Percentiles rank a stretch among this genome's conserved stretches.
These are phyloP conservation scores for Ramalina peruviana DNA, from an alignment of 495 filamentous ascomycete species.

Conservation along the genomic window DNA sequence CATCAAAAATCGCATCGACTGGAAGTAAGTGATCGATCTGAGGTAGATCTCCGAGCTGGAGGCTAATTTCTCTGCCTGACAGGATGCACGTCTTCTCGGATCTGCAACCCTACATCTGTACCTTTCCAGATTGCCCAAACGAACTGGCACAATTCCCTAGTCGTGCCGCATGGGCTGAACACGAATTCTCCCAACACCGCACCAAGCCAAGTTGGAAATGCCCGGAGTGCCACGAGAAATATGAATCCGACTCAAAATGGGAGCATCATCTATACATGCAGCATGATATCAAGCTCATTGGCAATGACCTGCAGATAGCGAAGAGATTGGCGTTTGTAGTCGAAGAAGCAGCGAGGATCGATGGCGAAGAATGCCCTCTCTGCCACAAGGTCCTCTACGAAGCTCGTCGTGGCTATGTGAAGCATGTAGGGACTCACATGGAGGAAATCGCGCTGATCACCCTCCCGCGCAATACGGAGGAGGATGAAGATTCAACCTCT, in stretches of 20 bases:
- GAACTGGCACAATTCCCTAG: slow-evolving; percentile 14
- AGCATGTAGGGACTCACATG: slow-evolving; percentile 12
- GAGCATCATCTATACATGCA: slow-evolving; percentile 2
- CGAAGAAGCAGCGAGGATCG: not conserved
- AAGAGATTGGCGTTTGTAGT: not conserved
- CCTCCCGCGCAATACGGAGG: slow-evolving; percentile 1
- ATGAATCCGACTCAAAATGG: not conserved
- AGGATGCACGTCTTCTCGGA: slow-evolving; percentile 23
- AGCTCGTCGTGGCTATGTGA: slow-evolving; percentile 7
- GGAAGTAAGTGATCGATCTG: slow-evolving; percentile 7
- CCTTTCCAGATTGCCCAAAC: slow-evolving; percentile 15
- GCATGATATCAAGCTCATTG: not conserved
- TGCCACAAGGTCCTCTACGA: slow-evolving; percentile 1
- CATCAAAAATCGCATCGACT: slow-evolving; percentile 10
- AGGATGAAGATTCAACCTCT: slow-evolving; percentile 4
- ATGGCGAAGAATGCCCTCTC: slow-evolving; percentile 8
- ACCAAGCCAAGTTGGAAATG: slow-evolving; percentile 7
- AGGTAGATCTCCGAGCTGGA: not conserved
- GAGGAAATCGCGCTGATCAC: slow-evolving; percentile 13
- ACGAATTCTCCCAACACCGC: slow-evolving; percentile 20
- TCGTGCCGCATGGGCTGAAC: slow-evolving; percentile 17
- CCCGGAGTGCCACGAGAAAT: slow-evolving; percentile 1
- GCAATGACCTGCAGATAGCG: not conserved
- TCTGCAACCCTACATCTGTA: slow-evolving; percentile 24
- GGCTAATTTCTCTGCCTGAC: no score